phyloP scores from a whole-genome alignment of 805 yeast genomes.

The Priceomyces medius region DNA sequence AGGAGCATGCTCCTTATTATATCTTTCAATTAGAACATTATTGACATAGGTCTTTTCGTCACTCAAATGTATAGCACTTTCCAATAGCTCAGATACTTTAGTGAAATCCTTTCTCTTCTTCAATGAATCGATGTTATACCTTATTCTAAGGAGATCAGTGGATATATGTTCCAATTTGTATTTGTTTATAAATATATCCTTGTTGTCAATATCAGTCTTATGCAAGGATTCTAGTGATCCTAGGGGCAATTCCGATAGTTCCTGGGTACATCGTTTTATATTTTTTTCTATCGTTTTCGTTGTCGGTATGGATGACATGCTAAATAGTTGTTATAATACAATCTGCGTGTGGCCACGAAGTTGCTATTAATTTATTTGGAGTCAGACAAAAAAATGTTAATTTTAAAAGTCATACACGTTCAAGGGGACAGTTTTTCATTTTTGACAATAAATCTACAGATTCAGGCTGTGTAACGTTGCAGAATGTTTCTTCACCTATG shows the following conservation, averaged over 20 bases:
- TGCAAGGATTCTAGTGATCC: slow-evolving; percentile 11
- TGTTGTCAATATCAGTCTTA: slow-evolving; percentile 5
- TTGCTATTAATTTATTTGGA: too few species aligned
- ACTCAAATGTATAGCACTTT: slow-evolving; percentile 14
- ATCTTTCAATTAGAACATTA: slow-evolving; percentile 12
- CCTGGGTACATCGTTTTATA: slow-evolving; percentile 18
- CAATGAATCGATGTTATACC: slow-evolving; percentile 6
- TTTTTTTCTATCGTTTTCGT: slow-evolving; percentile 19
- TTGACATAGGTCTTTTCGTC: slow-evolving; percentile 24
- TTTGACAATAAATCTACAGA: too few species aligned
- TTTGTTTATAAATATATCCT: slow-evolving; percentile 22
- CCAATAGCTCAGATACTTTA: slow-evolving; percentile 12
- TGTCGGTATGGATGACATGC: slow-evolving; percentile 6
- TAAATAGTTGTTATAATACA: too few species aligned
- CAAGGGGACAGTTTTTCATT: too few species aligned
- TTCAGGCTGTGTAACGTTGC: too few species aligned
- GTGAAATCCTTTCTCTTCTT: slow-evolving; percentile 13
- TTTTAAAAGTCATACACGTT: too few species aligned
- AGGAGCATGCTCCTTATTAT: not conserved
- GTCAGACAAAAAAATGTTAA: not conserved
- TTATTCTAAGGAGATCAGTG: slow-evolving; percentile 13
- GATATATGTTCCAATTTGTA: slow-evolving; percentile 19
- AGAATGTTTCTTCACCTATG: too few species aligned
- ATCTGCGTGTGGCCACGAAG: too few species aligned
- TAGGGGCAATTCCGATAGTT: slow-evolving; percentile 12